Evolutionary conservation across 805 yeast genomes (phyloP), one percentile per base, ranked within the genome.

Genomic region (Nematodospora valgi): DNA sequence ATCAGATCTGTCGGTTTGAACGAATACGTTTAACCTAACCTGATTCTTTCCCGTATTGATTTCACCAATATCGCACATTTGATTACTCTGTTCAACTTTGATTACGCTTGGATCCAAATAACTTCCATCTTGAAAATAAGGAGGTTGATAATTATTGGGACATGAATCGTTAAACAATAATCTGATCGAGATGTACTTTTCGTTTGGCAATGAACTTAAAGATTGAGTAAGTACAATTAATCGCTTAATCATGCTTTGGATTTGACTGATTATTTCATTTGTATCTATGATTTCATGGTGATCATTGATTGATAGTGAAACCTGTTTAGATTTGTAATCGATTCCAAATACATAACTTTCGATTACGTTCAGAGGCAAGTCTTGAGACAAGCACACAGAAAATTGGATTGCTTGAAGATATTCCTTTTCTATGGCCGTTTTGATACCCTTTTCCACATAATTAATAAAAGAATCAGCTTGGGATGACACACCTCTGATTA

Each of bases 291-390:
- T 15, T 30, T 21, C 19, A 5, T 10, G 12, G 18, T 24, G 11
- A 9, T 29, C 9, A 22, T 19, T 11, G 15, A 24, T 12, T 10
- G n/a, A 10, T 18, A 21, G 13, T 9, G 39, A 44, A 10, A 44
- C 35, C 13, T 35, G 38, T 3, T 38, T 41, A 19, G 52, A 48
- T 10, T 49, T 51, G 45, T 78, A 77, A 22, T 61, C 61, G 23
- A 79, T 57, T 9, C 58, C 54, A 40, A 79, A 78, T 4, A 70
- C 52, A 46, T 78, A 79, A 12, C 70, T 66, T 48, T 80, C 86
- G 26, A 57, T 50, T 4, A 76, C 44, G 0, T 63, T 62, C 4
- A 52, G 49, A 3, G 80, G 79, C 4, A 61, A 50, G 3, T 46
- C 41, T 23, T 65, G 67, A 42, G 74, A 70, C 6, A 66, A 45